Conservation (phyloP, 2,329 filamentous ascomycete species). For the Botryotinia calthae region DNA sequence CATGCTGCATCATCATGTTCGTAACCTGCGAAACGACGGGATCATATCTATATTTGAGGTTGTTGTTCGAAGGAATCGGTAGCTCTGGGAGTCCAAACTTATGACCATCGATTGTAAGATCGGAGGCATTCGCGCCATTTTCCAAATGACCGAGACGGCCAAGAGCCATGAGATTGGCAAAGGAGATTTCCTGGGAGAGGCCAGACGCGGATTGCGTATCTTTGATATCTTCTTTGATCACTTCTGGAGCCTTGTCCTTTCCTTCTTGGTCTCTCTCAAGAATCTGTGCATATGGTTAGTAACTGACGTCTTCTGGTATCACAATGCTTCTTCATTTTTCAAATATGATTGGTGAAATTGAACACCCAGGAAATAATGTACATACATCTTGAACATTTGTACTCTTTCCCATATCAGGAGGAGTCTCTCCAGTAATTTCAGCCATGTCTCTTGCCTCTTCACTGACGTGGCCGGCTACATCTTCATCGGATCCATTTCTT, state of each 20-base stretch:
- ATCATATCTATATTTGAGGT: slow-evolving; percentile 81
- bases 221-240: slow-evolving; percentile 59
- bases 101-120: slow-evolving; percentile 32
- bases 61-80: slow-evolving; percentile 58
- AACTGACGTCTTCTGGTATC: slow-evolving; percentile 24
- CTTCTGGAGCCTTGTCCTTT: slow-evolving; percentile 61
- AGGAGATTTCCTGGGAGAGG: slow-evolving; percentile 34
- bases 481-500: slow-evolving; percentile 48
- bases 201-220: slow-evolving; percentile 24
- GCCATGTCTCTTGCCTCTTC: slow-evolving; percentile 63
- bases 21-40: slow-evolving; percentile 83
- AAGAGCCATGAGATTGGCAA: slow-evolving; percentile 36
- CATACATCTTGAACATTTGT: slow-evolving; percentile 65
- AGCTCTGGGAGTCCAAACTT: slow-evolving; percentile 74
- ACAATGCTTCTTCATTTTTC: slow-evolving; percentile 21
- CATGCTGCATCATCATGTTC: slow-evolving; percentile 85
- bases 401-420: slow-evolving; percentile 63
- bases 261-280: slow-evolving; percentile 61
- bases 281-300: slow-evolving; percentile 47
- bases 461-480: slow-evolving; percentile 57
- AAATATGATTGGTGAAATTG: background rate
- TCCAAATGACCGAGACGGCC: slow-evolving; percentile 34
- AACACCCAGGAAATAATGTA: background rate
- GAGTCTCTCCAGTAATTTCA: slow-evolving; percentile 54
- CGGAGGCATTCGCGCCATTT: slow-evolving; percentile 31